A percentile compares a stretch with the other conserved stretches of the same genome.
phyloP scores from a whole-genome alignment of 768 basidiomycete genomes.

The Tephrocybe sp. region DNA sequence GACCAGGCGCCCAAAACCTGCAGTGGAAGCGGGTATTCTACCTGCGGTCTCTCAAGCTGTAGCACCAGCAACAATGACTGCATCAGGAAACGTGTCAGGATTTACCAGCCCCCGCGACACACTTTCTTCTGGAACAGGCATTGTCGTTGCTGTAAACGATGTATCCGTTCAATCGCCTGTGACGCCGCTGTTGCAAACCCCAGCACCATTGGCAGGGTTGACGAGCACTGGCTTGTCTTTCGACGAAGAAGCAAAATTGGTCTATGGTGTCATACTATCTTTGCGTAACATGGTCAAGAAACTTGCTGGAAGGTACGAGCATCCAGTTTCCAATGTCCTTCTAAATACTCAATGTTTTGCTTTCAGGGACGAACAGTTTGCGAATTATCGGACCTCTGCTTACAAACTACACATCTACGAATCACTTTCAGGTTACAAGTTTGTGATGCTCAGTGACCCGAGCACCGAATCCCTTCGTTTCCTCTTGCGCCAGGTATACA shows the following conservation, averaged over 20 bases:
- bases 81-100: slow-evolving; percentile 31
- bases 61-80: slow-evolving; percentile 31
- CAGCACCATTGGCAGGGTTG: slow-evolving; percentile 27
- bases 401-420: slow-evolving; percentile 95
- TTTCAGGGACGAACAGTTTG: slow-evolving; percentile 84
- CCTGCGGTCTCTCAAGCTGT: slow-evolving; percentile 79
- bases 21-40: slow-evolving; percentile 70
- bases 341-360: slow-evolving; percentile 1
- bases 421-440: slow-evolving; percentile 89
- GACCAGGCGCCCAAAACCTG: slow-evolving; percentile 67
- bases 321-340: not conserved
- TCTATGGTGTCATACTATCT: slow-evolving; percentile 92
- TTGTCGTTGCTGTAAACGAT: slow-evolving; percentile 64
- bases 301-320: slow-evolving; percentile 72
- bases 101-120: slow-evolving; percentile 65
- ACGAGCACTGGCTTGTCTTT: slow-evolving; percentile 72
- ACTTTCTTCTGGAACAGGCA: slow-evolving; percentile 58
- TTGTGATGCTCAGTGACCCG: slow-evolving; percentile 91
- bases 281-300: slow-evolving; percentile 95
- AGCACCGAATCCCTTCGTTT: slow-evolving; percentile 78
- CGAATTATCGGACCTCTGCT: slow-evolving; percentile 83
- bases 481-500: slow-evolving; percentile 84
- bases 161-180: slow-evolving; percentile 29
- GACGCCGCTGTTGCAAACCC: slow-evolving; percentile 35
- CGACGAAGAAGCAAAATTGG: slow-evolving; percentile 96